Conservation (phyloP, 2,329 filamentous ascomycete genomes). For the Pseudogymnoascus sp. region DNA sequence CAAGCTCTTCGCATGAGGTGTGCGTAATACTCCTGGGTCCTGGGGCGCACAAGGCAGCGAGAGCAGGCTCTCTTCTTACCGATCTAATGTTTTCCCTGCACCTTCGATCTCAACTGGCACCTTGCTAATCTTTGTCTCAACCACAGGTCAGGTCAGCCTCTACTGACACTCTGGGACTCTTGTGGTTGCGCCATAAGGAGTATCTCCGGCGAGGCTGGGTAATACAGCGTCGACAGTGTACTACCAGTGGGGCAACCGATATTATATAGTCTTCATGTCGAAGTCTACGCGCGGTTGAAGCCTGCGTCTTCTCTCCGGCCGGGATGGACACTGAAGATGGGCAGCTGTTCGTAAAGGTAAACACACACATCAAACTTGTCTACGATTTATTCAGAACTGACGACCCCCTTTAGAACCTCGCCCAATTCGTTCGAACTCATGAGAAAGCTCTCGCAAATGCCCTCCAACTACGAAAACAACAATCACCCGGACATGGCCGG, state of each 20-base stretch:
- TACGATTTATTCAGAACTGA: constrained; percentile 7
- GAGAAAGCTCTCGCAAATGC: constrained; percentile 96
- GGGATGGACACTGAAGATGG: constrained; percentile 69
- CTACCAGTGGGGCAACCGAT: constrained; percentile 6
- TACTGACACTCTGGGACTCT: constrained; percentile 2
- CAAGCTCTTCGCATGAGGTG: neutral
- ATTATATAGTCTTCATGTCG: constrained; percentile 11
- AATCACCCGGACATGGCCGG: constrained; percentile 57
- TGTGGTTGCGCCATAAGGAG: constrained; percentile 4
- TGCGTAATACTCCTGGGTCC: neutral
- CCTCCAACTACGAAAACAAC: constrained; percentile 72
- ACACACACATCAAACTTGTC: constrained; percentile 14
- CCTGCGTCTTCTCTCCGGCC: constrained; percentile 4
- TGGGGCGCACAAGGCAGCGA: neutral
- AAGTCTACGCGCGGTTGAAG: constrained; percentile 6
- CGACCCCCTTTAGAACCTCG: constrained; percentile 64
- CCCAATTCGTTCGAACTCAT: constrained; percentile 91
- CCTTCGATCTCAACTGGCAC: neutral
- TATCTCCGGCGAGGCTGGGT: neutral
- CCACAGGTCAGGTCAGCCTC: constrained; percentile 4
- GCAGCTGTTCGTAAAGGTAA: constrained; percentile 79
- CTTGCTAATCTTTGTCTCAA: constrained; percentile 2
- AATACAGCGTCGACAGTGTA: constrained; percentile 9
- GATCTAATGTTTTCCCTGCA: neutral
- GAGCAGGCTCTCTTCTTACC: neutral